Evolutionary conservation across 306 rosid species (phyloP).

Genomic region (Senna tora): DNA sequence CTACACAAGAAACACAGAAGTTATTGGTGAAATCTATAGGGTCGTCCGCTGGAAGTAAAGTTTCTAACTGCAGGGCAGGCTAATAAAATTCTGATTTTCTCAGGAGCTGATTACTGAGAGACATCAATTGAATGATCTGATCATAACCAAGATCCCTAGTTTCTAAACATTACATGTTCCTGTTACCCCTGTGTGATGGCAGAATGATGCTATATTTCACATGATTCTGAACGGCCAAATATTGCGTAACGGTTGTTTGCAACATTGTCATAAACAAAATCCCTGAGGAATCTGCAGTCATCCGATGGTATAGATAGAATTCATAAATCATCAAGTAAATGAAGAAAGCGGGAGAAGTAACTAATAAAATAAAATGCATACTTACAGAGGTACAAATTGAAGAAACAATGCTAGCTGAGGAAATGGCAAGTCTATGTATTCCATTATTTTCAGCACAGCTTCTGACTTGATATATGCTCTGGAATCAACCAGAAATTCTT

Average conservation of each 20-base stretch:
- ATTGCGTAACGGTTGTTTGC: constrained; percentile 86
- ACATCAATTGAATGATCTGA: constrained; percentile 32
- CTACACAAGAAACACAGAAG: neutral
- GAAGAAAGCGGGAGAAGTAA: neutral
- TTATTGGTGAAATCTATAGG: neutral
- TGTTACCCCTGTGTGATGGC: constrained; percentile 17
- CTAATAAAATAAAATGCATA: constrained; percentile 21
- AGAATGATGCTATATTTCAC: constrained; percentile 59
- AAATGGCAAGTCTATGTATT: constrained; percentile 79
- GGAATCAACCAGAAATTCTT: constrained; percentile 46
- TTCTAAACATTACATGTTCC: constrained; percentile 18
- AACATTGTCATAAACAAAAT: constrained; percentile 80
- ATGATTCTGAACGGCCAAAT: constrained; percentile 89
- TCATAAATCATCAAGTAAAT: constrained; percentile 23
- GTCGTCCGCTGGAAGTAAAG: neutral
- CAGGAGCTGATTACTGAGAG: constrained; percentile 23
- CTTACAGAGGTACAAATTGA: constrained; percentile 85
- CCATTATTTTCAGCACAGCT: constrained; percentile 95
- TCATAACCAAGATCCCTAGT: neutral
- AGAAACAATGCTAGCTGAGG: constrained; percentile 77
- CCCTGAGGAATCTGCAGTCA: constrained; percentile 71
- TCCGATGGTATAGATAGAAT: constrained; percentile 11
- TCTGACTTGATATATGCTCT: constrained; percentile 85
- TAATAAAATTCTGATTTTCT: constrained; percentile 11
- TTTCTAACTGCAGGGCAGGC: neutral